These are phyloP conservation scores for Polytrichum formosum DNA, from an alignment of 225 moss, liverwort and hornwort genomes.

Conservation along the genomic window DNA sequence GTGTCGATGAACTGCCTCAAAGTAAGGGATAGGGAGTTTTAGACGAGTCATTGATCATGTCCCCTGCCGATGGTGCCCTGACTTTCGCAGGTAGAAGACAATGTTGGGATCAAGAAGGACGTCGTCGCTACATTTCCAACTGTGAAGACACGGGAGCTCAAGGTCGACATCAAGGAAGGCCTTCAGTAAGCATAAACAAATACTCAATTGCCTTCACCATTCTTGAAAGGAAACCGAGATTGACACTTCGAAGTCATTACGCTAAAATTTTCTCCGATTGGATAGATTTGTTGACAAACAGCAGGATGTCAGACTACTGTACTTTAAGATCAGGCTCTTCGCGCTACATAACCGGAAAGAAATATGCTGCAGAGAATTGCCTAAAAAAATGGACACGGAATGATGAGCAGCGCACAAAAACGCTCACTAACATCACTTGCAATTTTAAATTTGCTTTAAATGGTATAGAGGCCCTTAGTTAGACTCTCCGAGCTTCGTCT, in stretches of 20 bases:
- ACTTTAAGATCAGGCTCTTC: no score
- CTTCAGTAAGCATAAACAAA: conserved; percentile 31
- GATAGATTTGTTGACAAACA: neutral
- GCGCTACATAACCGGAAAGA: no score
- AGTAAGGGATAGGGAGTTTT: no score
- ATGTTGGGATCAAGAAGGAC: conserved; percentile 38
- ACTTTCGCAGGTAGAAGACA: conserved; percentile 27
- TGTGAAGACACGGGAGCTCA: conserved; percentile 38
- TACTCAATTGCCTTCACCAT: neutral
- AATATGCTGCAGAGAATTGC: no score
- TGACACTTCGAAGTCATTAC: neutral
- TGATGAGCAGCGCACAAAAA: no score
- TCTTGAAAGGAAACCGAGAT: neutral
- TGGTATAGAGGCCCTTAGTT: no score
- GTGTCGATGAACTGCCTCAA: neutral
- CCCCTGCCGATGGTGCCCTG: neutral
- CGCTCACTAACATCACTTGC: no score
- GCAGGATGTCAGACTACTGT: no score
- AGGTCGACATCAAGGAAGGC: conserved; percentile 44
- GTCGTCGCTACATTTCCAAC: conserved; percentile 48
- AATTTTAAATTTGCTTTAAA: no score
- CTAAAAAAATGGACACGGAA: no score
- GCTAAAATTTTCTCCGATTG: neutral
- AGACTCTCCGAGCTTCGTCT: no score
- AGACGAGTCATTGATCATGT: neutral